Conservation (phyloP, 106 monocot species). For the Phalaenopsis aphrodite region DNA sequence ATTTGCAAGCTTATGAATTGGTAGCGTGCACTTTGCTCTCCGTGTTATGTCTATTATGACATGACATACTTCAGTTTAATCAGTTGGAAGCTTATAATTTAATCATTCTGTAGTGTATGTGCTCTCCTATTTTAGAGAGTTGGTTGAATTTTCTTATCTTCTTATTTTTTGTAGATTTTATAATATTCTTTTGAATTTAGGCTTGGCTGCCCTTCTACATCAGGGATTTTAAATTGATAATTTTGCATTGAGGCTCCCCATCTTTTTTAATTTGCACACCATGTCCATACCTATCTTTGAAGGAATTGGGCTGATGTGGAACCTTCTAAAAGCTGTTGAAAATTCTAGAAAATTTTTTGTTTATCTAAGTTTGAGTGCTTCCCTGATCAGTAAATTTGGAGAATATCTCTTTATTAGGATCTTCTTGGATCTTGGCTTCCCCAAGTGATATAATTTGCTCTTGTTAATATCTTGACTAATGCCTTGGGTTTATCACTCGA, state of each 20-base stretch:
- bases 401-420: background rate
- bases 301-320: background rate
- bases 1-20: background rate
- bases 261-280: background rate
- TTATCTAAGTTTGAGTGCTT: background rate
- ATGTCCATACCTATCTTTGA: background rate
- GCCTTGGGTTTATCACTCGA: background rate
- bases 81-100: background rate
- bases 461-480: background rate
- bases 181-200: background rate
- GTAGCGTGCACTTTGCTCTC: background rate
- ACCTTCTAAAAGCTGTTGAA: background rate
- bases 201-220: background rate
- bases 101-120: background rate
- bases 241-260: background rate
- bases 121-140: background rate
- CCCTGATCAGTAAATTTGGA: background rate
- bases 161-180: background rate
- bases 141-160: background rate
- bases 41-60: background rate
- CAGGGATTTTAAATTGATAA: background rate
- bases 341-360: background rate
- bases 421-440: background rate
- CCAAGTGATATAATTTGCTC: background rate
- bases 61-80: background rate